Conservation (phyloP, 805 yeast species). For the Scheffersomyces coipomensis region DNA sequence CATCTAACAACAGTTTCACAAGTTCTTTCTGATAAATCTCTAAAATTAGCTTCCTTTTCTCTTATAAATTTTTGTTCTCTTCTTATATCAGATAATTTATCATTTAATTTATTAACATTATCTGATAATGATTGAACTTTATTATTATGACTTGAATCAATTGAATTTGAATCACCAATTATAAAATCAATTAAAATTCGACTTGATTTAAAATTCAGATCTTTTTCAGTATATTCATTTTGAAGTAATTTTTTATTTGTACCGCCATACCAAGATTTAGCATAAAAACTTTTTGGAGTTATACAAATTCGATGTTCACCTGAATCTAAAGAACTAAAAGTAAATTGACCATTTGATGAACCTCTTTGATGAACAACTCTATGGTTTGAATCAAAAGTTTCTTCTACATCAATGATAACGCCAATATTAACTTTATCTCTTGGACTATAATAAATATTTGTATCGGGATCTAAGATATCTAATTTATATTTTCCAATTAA, state of each 20-base stretch:
- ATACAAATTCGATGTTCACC: conserved; percentile 27
- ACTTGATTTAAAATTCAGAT: conserved; percentile 18
- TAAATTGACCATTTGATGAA: conserved; percentile 20
- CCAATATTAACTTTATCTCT: conserved; percentile 26
- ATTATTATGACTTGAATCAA: conserved; percentile 41
- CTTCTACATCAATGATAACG: conserved; percentile 43
- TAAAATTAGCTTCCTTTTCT: conserved; percentile 20
- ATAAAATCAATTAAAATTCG: conserved; percentile 19
- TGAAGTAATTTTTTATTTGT: conserved; percentile 1
- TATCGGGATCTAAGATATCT: conserved; percentile 40
- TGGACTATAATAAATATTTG: conserved; percentile 29
- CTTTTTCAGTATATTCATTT: conserved; percentile 10
- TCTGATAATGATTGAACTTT: conserved; percentile 51
- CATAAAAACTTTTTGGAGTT: conserved; percentile 21
- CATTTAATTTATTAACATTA: conserved; percentile 55
- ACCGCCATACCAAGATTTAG: conserved; percentile 14
- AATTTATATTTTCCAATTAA: conserved; percentile 50
- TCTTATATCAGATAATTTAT: conserved; percentile 56
- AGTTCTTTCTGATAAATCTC: conserved; percentile 24
- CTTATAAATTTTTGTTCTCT: conserved; percentile 56
- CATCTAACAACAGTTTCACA: conserved; percentile 19
- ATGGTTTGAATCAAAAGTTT: conserved; percentile 27
- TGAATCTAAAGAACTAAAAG: conserved; percentile 21
- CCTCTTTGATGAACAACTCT: conserved; percentile 26
- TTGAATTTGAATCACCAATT: conserved; percentile 17